phyloP scores from a whole-genome alignment of 768 basidiomycete species.

The Leccinum sublutescens region DNA sequence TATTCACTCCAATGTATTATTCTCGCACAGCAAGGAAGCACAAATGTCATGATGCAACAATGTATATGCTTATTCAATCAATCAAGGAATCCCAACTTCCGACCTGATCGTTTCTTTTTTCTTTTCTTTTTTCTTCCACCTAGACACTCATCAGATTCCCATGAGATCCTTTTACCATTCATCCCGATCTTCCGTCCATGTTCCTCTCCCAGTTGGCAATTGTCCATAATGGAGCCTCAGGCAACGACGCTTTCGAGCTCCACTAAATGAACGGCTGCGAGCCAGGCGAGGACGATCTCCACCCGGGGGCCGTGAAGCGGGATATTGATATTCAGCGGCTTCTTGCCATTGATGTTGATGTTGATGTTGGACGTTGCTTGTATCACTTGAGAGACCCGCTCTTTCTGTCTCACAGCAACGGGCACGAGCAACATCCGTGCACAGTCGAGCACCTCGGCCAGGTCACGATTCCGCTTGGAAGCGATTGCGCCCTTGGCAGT shows the following conservation, averaged over 20 bases:
- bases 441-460: conserved; percentile 59
- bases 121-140: background rate
- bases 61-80: background rate
- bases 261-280: conserved; percentile 75
- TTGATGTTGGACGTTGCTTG: conserved; percentile 32
- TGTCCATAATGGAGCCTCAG: conserved; percentile 6
- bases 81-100: background rate
- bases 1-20: background rate
- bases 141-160: conserved; percentile 11
- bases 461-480: conserved; percentile 32
- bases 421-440: conserved; percentile 73
- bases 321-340: conserved; percentile 69
- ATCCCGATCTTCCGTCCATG: background rate
- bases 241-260: conserved; percentile 54
- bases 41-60: background rate
- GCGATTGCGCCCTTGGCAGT: background rate
- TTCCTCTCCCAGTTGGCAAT: background rate
- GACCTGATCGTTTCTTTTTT: background rate
- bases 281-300: conserved; percentile 82
- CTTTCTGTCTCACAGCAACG: conserved; percentile 60
- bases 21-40: background rate
- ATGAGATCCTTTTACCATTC: conserved; percentile 11
- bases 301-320: conserved; percentile 85
- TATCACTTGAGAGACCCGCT: conserved; percentile 55
- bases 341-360: conserved; percentile 41